Conservation (phyloP, 2,329 filamentous ascomycete species). For the Ceratocystis variospora region DNA sequence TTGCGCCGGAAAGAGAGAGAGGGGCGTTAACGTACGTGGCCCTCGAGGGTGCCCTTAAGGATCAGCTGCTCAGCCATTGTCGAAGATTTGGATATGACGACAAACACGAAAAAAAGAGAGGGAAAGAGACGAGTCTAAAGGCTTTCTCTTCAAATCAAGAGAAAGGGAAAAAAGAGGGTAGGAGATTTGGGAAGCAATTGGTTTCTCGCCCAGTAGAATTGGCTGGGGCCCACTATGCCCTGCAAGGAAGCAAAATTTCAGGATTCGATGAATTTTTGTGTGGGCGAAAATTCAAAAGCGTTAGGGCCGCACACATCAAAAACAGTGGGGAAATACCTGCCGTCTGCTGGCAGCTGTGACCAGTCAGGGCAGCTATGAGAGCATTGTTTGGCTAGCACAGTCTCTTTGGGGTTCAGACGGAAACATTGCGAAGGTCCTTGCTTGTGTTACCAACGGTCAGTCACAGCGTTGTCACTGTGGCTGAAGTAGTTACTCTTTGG, state of each 20-base stretch:
- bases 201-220: slow-evolving; percentile 18
- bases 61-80: slow-evolving; percentile 84
- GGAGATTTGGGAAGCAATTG: slow-evolving; percentile 19
- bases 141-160: slow-evolving; percentile 20
- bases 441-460: background rate
- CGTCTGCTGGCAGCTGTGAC: background rate
- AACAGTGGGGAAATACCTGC: slow-evolving; percentile 14
- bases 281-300: slow-evolving; percentile 19
- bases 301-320: slow-evolving; percentile 19
- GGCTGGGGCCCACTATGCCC: slow-evolving; percentile 19
- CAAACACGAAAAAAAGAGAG: slow-evolving; percentile 18
- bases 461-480: background rate
- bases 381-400: background rate
- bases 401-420: background rate
- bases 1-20: slow-evolving; percentile 19
- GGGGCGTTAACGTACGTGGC: slow-evolving; percentile 54
- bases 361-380: background rate
- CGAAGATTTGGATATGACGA: slow-evolving; percentile 17
- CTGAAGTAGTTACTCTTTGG: background rate
- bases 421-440: background rate
- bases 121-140: slow-evolving; percentile 21
- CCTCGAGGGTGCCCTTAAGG: slow-evolving; percentile 93
- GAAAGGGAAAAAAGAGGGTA: slow-evolving; percentile 18
- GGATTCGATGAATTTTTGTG: slow-evolving; percentile 20
- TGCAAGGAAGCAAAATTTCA: slow-evolving; percentile 19